phyloP scores from a whole-genome alignment of 805 yeast species.

The Kurtzmaniella fragi region DNA sequence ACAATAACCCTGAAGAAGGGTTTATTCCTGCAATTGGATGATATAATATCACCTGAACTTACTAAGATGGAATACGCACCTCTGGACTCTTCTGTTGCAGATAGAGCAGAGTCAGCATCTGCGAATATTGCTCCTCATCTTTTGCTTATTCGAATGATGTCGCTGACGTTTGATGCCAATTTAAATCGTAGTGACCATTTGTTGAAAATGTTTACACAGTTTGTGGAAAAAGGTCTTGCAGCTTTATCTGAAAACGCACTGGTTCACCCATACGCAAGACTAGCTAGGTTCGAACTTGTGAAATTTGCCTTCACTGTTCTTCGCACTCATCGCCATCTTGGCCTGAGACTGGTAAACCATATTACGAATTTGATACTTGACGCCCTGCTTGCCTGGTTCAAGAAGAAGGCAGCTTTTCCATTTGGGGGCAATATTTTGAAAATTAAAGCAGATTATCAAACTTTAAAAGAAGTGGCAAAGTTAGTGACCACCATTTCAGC shows the following conservation, averaged over 20 bases:
- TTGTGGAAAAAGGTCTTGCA: conserved; percentile 32
- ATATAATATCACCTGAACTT: conserved; percentile 55
- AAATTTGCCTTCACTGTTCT: conserved; percentile 63
- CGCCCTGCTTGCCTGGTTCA: conserved; percentile 79
- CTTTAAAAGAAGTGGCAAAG: conserved; percentile 50
- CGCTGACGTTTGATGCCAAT: conserved; percentile 77
- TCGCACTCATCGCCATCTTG: conserved; percentile 47
- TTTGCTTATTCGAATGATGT: conserved; percentile 59
- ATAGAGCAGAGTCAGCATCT: conserved; percentile 48
- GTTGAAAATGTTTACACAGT: conserved; percentile 61
- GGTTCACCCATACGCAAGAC: conserved; percentile 76
- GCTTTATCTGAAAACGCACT: conserved; percentile 65
- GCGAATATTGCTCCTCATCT: conserved; percentile 61
- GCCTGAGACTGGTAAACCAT: conserved; percentile 38
- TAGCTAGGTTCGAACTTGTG: conserved; percentile 69
- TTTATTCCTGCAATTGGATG: conserved; percentile 53
- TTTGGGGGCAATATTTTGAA: conserved; percentile 77
- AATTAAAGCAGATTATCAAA: conserved; percentile 60
- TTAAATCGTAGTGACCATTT: conserved; percentile 66
- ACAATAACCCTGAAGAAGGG: conserved; percentile 60
- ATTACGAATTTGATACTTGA: conserved; percentile 53
- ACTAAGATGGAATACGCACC: conserved; percentile 87
- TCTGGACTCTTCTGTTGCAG: conserved; percentile 57
- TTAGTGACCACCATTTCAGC: conserved; percentile 19
- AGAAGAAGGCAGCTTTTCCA: conserved; percentile 59